Base-by-base conservation (phyloP, 2,329 filamentous ascomycete genomes). In the Botrytis fragariae region DNA sequence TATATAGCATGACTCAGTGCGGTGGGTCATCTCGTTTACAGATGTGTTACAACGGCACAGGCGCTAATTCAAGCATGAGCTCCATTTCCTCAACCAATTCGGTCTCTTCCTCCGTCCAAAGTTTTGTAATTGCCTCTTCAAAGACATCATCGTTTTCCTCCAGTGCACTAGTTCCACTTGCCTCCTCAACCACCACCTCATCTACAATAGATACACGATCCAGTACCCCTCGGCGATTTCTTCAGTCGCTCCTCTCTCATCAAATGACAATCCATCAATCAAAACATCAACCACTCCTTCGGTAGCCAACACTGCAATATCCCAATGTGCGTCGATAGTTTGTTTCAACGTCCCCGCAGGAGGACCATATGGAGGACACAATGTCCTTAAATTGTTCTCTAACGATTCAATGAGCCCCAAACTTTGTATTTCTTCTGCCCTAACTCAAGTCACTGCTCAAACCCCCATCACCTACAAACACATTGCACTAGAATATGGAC, bases 371-470 rank as follows among this genome's bases (percentile, higher is more conserved):
- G 62, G 25, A 39, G 78, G 77, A 3, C 80, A 82, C 64, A 81
- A 81, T 51, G 78, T 82, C 51, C 79, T 78, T 3, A 78, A 78
- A 44, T 71, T 82, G 37, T 79, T 80, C 71, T 77, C 77, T 48
- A 82, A 82, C 72, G 75, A 79, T 73, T 79, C 77, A 73, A 80
- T 82, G 74, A 82, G 79, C 1, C 81, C 81, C 16, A 79, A 82
- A 65, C 78, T 82, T n/a, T 82, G 81, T 69, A 79, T 82, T 22
- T 79, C 75, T 3, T 78, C 80, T 48, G 81, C 80, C 12, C 75
- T 81, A 35, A 78, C 78, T 10, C 72, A 78, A 37, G 78, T 78
- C 4, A 76, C 77, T 39, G 79, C 79, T 20, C 74, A 74, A 12
- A 80, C 79, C 0, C 79, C 78, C 1, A 81, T 78, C 0, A 78